A percentile compares a stretch with the other conserved stretches of the same genome.
Evolutionary conservation across 257 asterid species (phyloP).

Genomic region (Solanum sparsipilum): DNA sequence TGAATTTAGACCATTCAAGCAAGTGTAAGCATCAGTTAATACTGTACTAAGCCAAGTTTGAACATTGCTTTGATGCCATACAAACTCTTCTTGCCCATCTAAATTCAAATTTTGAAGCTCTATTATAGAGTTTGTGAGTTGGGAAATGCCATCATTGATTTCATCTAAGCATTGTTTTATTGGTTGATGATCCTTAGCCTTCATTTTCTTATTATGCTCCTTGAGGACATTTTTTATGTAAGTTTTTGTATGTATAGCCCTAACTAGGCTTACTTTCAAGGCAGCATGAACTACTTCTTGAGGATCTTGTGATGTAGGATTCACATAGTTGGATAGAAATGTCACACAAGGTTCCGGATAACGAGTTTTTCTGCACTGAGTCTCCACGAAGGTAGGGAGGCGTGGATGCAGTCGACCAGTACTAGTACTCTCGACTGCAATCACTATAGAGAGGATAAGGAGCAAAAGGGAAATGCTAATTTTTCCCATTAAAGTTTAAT

Average conservation of each 20-base stretch:
- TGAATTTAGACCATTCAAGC: conserved; percentile 38
- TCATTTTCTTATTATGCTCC: conserved; percentile 15
- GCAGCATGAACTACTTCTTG: conserved; percentile 41
- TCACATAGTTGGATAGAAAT: conserved; percentile 20
- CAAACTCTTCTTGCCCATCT: conserved; percentile 16
- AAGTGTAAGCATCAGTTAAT: conserved; percentile 32
- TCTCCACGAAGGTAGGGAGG: conserved; percentile 21
- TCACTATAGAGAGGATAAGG: conserved; percentile 6
- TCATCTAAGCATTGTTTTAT: conserved; percentile 47
- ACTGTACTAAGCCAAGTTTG: conserved; percentile 52
- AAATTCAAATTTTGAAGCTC: conserved; percentile 30
- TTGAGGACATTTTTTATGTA: conserved; percentile 32
- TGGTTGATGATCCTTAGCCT: conserved; percentile 21
- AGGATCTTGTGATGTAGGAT: conserved; percentile 18
- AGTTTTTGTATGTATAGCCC: conserved; percentile 32
- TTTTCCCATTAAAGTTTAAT: neutral
- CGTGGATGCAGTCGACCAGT: neutral
- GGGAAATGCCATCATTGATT: conserved; percentile 44
- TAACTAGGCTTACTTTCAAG: conserved; percentile 33
- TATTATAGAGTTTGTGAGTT: conserved; percentile 31
- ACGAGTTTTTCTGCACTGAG: conserved; percentile 33
- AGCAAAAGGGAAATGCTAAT: conserved; percentile 1
- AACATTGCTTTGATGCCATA: conserved; percentile 55
- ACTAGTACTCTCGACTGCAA: neutral
- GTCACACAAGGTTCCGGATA: conserved; percentile 28